These are phyloP conservation scores for Xylaria cubensis DNA, from an alignment of 495 filamentous ascomycete genomes.

Conservation along the genomic window DNA sequence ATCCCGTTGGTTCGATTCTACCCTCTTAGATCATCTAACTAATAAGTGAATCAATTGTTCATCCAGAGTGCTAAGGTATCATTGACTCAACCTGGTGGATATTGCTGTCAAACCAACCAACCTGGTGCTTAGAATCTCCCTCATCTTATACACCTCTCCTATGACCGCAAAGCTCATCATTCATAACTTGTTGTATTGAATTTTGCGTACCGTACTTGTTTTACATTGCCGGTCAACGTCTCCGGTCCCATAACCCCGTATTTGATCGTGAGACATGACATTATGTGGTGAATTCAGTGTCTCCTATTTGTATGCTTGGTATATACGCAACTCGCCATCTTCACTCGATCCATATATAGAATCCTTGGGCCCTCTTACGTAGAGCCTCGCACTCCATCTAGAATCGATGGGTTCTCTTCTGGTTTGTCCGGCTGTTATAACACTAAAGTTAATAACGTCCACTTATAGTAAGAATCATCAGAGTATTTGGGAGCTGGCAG, in stretches of 20 bases:
- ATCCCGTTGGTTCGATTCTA: neutral
- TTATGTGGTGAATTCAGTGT: constrained; percentile 4
- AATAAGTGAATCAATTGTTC: neutral
- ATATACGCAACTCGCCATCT: constrained; percentile 25
- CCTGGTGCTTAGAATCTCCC: neutral
- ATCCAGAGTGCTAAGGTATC: neutral
- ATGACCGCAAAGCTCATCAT: constrained; percentile 6
- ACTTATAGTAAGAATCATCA: too few relatives aligned
- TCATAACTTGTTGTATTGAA: constrained; percentile 14
- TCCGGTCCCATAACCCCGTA: constrained; percentile 14
- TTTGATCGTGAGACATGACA: constrained; percentile 13
- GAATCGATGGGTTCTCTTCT: constrained; percentile 79
- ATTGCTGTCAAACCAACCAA: neutral
- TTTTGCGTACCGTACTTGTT: constrained; percentile 20
- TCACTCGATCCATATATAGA: constrained; percentile 17
- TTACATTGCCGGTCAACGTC: constrained; percentile 26
- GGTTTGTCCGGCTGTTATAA: constrained; percentile 56
- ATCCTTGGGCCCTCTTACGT: neutral
- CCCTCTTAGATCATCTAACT: neutral
- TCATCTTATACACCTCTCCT: neutral
- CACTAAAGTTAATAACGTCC: too few relatives aligned
- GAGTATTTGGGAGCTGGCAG: too few relatives aligned
- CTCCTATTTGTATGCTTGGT: constrained; percentile 16
- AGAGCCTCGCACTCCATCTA: constrained; percentile 43
- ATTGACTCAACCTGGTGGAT: neutral